These are phyloP conservation scores for Ogataea trehalophila DNA, from an alignment of 805 yeast genomes.

Conservation along the genomic window DNA sequence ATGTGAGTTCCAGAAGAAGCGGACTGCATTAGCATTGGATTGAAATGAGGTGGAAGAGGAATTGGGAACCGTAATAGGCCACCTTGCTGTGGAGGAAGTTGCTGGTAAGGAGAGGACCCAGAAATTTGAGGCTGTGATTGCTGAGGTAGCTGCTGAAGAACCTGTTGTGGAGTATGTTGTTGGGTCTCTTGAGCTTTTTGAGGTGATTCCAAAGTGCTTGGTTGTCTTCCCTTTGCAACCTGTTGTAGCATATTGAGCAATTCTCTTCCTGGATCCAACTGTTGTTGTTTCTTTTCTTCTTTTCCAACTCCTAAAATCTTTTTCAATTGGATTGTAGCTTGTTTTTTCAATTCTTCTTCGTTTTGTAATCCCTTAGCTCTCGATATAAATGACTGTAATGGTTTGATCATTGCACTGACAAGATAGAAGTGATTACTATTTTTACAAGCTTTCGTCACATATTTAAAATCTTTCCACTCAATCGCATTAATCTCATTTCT, in stretches of 20 bases:
- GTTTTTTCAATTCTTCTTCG: constrained; percentile 55
- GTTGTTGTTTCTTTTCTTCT: constrained; percentile 22
- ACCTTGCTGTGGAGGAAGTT: neutral
- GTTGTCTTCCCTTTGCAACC: constrained; percentile 33
- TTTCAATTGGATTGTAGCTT: constrained; percentile 65
- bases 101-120: constrained; percentile 1
- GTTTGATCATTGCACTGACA: constrained; percentile 45
- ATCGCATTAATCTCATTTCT: constrained; percentile 84
- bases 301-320: constrained; percentile 53
- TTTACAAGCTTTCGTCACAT: constrained; percentile 32
- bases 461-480: constrained; percentile 67
- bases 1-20: constrained; percentile 5
- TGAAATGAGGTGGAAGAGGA: constrained; percentile 9
- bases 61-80: constrained; percentile 8
- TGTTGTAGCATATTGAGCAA: constrained; percentile 56
- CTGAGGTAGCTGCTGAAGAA: constrained; percentile 4
- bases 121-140: constrained; percentile 5
- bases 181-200: neutral
- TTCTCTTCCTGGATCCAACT: constrained; percentile 72
- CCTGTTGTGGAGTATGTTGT: constrained; percentile 2
- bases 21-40: constrained; percentile 11
- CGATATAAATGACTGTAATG: constrained; percentile 50
- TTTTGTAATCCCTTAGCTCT: constrained; percentile 43
- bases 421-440: constrained; percentile 35
- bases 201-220: constrained; percentile 8